Percentiles rank a stretch among this genome's conserved stretches.
phyloP scores from a whole-genome alignment of 2,329 filamentous ascomycete genomes.

The Xylaria sp. region DNA sequence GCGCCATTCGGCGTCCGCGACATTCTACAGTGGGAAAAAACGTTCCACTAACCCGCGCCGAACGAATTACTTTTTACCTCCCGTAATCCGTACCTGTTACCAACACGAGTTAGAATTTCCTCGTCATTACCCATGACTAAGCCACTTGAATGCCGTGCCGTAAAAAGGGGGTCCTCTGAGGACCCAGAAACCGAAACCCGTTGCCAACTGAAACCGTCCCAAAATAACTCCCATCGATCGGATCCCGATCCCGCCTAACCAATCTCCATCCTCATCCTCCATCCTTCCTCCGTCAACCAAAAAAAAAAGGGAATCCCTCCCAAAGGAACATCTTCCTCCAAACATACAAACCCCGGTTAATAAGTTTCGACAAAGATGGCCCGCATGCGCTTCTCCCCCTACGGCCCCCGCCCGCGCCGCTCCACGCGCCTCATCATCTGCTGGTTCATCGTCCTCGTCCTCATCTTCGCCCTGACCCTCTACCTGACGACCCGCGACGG shows the following conservation, averaged over 20 bases:
- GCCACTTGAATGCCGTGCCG: too few relatives aligned
- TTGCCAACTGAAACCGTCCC: neutral
- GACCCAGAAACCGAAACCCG: neutral
- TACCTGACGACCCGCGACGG: slow-evolving; percentile 27
- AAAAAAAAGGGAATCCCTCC: neutral
- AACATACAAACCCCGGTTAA: neutral
- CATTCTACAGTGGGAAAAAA: too few relatives aligned
- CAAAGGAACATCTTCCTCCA: neutral
- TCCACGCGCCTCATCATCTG: slow-evolving; percentile 26
- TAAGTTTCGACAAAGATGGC: slow-evolving; percentile 3
- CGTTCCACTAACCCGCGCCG: too few relatives aligned
- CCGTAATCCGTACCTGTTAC: too few relatives aligned
- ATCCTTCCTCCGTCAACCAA: neutral
- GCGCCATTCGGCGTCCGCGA: too few relatives aligned
- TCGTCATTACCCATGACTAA: too few relatives aligned
- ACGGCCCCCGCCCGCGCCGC: slow-evolving; percentile 28
- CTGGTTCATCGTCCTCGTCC: slow-evolving; percentile 27
- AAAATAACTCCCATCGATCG: neutral
- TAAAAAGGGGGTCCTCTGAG: too few relatives aligned
- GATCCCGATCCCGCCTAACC: neutral
- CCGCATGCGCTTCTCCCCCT: slow-evolving; percentile 28
- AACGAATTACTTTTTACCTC: too few relatives aligned
- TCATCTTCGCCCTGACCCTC: slow-evolving; percentile 26
- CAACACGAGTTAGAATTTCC: too few relatives aligned
- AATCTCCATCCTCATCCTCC: neutral